Percentiles rank a stretch among this genome's conserved stretches.
Evolutionary conservation across 169 alveolate genomes (phyloP).

Genomic region (Plasmodium ovale): DNA sequence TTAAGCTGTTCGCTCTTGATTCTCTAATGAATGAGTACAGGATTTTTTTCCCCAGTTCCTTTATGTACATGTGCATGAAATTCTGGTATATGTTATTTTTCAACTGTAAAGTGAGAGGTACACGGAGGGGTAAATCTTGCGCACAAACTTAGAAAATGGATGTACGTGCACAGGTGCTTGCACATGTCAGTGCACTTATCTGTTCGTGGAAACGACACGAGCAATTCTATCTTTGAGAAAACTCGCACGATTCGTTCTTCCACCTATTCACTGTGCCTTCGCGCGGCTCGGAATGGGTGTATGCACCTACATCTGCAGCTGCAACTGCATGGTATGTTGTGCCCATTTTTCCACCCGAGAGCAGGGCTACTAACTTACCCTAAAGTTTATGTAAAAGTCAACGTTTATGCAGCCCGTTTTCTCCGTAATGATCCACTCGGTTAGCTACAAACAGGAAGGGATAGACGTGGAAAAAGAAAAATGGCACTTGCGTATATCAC

Average conservation of each 20-base stretch:
- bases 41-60: conserved; percentile 51
- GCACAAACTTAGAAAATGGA: too few species aligned
- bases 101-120: conserved; percentile 1
- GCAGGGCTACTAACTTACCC: too few species aligned
- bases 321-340: not conserved
- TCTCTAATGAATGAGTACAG: conserved; percentile 50
- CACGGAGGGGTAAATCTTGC: too few species aligned
- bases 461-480: not conserved
- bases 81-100: conserved; percentile 57
- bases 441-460: conserved; percentile 11
- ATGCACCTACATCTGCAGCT: not conserved
- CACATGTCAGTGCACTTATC: not conserved
- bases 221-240: too few species aligned
- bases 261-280: too few species aligned
- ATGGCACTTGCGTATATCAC: not conserved
- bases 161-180: not conserved
- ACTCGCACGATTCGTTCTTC: too few species aligned
- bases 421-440: conserved; percentile 47
- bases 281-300: too few species aligned
- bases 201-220: too few species aligned
- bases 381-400: conserved; percentile 57
- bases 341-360: too few species aligned
- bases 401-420: conserved; percentile 39
- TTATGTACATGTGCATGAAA: conserved; percentile 66
- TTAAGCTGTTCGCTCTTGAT: conserved; percentile 21